A percentile compares a stretch with the other conserved stretches of the same genome.
phyloP scores from a whole-genome alignment of 306 rosid species.

The Pueraria montana region DNA sequence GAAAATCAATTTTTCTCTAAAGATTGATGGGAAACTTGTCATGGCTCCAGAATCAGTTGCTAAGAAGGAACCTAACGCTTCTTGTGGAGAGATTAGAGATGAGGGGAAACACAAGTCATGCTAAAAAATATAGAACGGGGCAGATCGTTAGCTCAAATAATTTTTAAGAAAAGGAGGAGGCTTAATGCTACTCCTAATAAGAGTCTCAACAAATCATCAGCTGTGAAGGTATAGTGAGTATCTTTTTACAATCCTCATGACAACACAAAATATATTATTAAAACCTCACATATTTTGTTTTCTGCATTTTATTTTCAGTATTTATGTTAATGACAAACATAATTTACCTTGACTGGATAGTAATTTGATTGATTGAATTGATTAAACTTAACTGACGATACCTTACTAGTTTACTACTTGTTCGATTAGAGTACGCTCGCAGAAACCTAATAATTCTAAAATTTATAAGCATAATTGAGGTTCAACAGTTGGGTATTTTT shows the following conservation, averaged over 20 bases:
- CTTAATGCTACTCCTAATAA: slow-evolving; percentile 37
- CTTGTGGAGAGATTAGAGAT: slow-evolving; percentile 48
- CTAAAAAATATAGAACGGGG: slow-evolving; percentile 44
- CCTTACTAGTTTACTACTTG: no score
- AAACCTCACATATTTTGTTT: slow-evolving; percentile 34
- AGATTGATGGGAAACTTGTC: slow-evolving; percentile 40
- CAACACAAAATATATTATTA: background rate
- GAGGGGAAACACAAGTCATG: slow-evolving; percentile 47
- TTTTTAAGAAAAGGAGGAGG: slow-evolving; percentile 46
- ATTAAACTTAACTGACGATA: no score
- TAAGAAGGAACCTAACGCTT: slow-evolving; percentile 30
- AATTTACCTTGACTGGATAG: no score
- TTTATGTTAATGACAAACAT: no score
- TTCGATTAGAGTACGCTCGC: no score
- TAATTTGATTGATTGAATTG: no score
- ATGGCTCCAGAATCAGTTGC: slow-evolving; percentile 48
- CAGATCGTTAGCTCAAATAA: slow-evolving; percentile 32
- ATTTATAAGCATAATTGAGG: no score
- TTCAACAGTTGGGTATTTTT: no score
- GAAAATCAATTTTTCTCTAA: slow-evolving; percentile 40
- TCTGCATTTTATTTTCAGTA: background rate
- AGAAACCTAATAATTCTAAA: no score
- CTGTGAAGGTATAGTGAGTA: slow-evolving; percentile 55
- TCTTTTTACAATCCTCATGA: slow-evolving; percentile 18
- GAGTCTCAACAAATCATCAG: slow-evolving; percentile 51